phyloP scores from a whole-genome alignment of 768 basidiomycete species.

The Termitomyces sp. region DNA sequence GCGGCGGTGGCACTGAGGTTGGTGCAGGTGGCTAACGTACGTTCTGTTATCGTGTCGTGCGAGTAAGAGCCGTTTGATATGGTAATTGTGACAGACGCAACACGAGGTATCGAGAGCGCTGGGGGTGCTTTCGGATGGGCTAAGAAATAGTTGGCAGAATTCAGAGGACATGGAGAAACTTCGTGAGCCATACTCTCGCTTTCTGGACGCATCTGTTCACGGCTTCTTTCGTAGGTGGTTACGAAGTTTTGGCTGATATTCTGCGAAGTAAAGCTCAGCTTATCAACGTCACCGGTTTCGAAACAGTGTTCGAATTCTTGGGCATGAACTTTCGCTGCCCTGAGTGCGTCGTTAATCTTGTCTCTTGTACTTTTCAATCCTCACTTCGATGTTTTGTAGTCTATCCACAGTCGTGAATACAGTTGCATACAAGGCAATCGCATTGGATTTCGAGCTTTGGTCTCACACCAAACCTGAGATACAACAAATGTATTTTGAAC shows the following conservation, averaged over 20 bases:
- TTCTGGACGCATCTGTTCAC: background rate
- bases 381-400: constrained; percentile 32
- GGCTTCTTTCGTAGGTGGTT: constrained; percentile 56
- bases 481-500: constrained; percentile 76
- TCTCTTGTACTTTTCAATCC: background rate
- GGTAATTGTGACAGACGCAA: constrained; percentile 44
- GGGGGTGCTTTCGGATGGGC: constrained; percentile 68
- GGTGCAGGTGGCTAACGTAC: constrained; percentile 72
- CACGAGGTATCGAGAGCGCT: constrained; percentile 77
- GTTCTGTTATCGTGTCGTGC: constrained; percentile 16
- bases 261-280: constrained; percentile 68
- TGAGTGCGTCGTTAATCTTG: constrained; percentile 49
- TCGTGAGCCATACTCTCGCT: constrained; percentile 46
- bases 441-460: constrained; percentile 92
- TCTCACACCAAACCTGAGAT: constrained; percentile 66
- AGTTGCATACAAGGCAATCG: constrained; percentile 77
- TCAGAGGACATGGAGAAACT: constrained; percentile 93
- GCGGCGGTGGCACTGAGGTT: constrained; percentile 69
- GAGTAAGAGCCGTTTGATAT: background rate
- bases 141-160: constrained; percentile 87
- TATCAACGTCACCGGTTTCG: constrained; percentile 79
- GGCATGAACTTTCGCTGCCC: constrained; percentile 82
- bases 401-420: constrained; percentile 81
- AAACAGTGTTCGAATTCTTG: constrained; percentile 81
- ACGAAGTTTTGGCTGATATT: constrained; percentile 78